Conservation (phyloP, 305 asterid species). For the Fraxinus xanthoxyloides region DNA sequence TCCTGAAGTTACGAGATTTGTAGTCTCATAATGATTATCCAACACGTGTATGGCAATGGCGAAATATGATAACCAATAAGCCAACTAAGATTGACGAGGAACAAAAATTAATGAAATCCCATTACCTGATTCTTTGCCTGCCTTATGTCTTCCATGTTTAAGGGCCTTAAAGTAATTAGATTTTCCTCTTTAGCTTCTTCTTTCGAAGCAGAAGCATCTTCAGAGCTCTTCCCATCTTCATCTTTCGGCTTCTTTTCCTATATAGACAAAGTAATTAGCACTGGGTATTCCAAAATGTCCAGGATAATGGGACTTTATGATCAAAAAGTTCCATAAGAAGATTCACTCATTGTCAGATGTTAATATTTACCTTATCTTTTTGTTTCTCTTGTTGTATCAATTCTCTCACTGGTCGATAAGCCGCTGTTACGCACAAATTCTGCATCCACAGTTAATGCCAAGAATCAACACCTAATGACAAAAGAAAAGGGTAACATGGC, state of each 20-base stretch:
- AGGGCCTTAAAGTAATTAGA: constrained; percentile 63
- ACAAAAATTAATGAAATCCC: neutral
- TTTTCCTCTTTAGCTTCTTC: constrained; percentile 52
- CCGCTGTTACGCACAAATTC: constrained; percentile 88
- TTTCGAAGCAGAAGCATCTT: constrained; percentile 39
- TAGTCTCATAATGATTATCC: neutral
- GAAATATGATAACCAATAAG: neutral
- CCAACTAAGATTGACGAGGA: neutral
- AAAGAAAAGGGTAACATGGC: neutral
- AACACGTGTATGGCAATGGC: neutral
- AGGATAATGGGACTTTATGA: constrained; percentile 4
- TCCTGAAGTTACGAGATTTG: neutral
- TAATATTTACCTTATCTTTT: constrained; percentile 57
- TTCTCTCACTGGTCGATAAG: constrained; percentile 94
- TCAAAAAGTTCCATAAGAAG: neutral
- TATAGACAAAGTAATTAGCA: constrained; percentile 3
- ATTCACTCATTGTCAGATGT: neutral
- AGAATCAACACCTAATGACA: constrained; percentile 23
- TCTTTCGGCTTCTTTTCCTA: constrained; percentile 57
- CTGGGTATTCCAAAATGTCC: neutral
- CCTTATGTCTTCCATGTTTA: constrained; percentile 89
- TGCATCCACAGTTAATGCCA: constrained; percentile 35
- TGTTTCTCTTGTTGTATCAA: constrained; percentile 68
- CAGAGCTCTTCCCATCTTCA: constrained; percentile 43
- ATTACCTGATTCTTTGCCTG: constrained; percentile 88